Evolutionary conservation across 2,329 filamentous ascomycete genomes (phyloP).

Genomic region (Didymella exigua): DNA sequence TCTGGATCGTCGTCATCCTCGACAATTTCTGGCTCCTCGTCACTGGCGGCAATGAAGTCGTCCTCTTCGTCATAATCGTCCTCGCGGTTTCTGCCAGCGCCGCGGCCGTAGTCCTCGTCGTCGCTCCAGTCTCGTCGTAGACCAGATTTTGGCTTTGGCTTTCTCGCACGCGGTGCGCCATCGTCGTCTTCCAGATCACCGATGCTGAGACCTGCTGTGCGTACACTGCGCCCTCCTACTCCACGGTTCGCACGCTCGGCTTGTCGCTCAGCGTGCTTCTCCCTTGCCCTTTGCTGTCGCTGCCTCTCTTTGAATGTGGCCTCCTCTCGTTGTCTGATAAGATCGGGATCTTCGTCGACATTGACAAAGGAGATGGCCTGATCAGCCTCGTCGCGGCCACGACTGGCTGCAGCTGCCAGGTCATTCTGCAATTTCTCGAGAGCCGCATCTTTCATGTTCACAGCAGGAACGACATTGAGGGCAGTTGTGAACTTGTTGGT

Average conservation of each 20-base stretch:
- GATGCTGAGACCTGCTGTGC: slow-evolving; percentile 64
- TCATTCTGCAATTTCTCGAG: slow-evolving; percentile 70
- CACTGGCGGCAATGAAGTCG: slow-evolving; percentile 76
- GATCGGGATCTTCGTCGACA: slow-evolving; percentile 74
- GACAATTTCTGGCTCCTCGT: slow-evolving; percentile 70
- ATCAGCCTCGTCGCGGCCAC: slow-evolving; percentile 52
- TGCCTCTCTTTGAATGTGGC: slow-evolving; percentile 74
- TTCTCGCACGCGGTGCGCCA: slow-evolving; percentile 35
- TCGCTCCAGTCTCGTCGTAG: slow-evolving; percentile 64
- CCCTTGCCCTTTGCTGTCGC: slow-evolving; percentile 65
- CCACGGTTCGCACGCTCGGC: slow-evolving; percentile 60
- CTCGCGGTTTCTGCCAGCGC: slow-evolving; percentile 61
- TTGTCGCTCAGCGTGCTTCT: slow-evolving; percentile 70
- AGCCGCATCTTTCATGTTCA: slow-evolving; percentile 72
- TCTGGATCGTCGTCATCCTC: slow-evolving; percentile 63
- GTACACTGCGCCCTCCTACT: slow-evolving; percentile 56
- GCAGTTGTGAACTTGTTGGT: slow-evolving; percentile 78
- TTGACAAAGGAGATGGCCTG: slow-evolving; percentile 68
- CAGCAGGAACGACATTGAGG: slow-evolving; percentile 70
- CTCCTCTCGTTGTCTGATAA: slow-evolving; percentile 75
- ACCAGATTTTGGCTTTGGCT: slow-evolving; percentile 45
- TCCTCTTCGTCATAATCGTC: slow-evolving; percentile 82
- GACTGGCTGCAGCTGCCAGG: slow-evolving; percentile 67
- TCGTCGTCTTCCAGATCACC: slow-evolving; percentile 64
- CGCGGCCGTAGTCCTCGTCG: slow-evolving; percentile 75